Percentiles rank a stretch among this genome's conserved stretches.
Conservation (phyloP, 805 yeast species). For the Kodamaea jinghongensis region DNA sequence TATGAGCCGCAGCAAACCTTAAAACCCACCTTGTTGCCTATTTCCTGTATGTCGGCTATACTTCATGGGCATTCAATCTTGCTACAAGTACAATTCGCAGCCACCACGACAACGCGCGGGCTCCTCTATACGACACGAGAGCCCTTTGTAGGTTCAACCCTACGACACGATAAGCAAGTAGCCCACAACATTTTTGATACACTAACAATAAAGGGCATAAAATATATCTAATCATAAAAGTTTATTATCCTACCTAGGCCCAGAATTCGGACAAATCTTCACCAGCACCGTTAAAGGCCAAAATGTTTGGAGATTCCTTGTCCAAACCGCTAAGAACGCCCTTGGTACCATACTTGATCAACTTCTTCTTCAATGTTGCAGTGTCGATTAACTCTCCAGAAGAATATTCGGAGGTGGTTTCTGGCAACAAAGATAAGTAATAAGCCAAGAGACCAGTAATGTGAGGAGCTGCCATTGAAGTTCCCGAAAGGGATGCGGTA, state of each 20-base stretch:
- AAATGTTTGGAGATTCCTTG: slow-evolving; percentile 67
- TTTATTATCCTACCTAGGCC: slow-evolving; percentile 21
- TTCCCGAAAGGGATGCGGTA: slow-evolving; percentile 86
- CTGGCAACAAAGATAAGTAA: slow-evolving; percentile 84
- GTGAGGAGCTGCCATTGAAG: slow-evolving; percentile 98
- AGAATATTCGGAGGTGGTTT: slow-evolving; percentile 59
- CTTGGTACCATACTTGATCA: slow-evolving; percentile 66
- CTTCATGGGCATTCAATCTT: too few relatives aligned
- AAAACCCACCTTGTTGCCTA: too few relatives aligned
- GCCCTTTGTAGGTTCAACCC: too few relatives aligned
- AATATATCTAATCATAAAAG: not conserved
- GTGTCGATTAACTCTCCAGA: slow-evolving; percentile 59
- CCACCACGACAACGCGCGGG: too few relatives aligned
- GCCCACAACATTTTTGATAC: not conserved
- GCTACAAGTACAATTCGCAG: too few relatives aligned
- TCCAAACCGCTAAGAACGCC: slow-evolving; percentile 55
- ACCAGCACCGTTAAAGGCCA: slow-evolving; percentile 83
- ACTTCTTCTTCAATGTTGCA: slow-evolving; percentile 70
- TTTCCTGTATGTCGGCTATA: too few relatives aligned
- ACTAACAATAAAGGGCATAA: not conserved
- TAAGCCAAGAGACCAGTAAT: slow-evolving; percentile 90
- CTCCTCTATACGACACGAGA: too few relatives aligned
- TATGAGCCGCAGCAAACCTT: too few relatives aligned
- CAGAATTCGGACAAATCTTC: slow-evolving; percentile 66
- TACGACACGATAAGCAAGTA: too few relatives aligned